Base-by-base conservation (phyloP, 768 basidiomycete species). In the Mrakia blollopis region DNA sequence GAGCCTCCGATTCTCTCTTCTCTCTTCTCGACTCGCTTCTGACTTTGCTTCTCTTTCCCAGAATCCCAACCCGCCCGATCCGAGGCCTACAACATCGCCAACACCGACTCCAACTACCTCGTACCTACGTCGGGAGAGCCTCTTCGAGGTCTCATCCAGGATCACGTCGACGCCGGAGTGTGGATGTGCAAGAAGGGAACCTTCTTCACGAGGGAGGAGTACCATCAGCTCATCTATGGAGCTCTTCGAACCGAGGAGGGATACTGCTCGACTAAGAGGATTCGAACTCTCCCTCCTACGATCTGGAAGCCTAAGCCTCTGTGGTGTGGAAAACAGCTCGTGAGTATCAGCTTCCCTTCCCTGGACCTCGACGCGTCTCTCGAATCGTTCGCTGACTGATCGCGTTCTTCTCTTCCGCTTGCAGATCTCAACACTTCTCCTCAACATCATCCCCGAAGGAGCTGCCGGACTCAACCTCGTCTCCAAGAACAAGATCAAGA, bases 251-350 rank as follows among this genome's bases (percentile, higher is more conserved):
- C 95, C 11, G 97, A 99, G 84, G 91, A 91, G 52, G 82, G 85
- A 77, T 89, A 91, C 79, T 85, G 86, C 23, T 85, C 85, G 21
- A 86, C 85, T 71, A 88, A 89, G 39, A 88, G 89, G 35, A 85
- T 99, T 68, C 81, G 89, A 72, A 98, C 93, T 8, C 83, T 98
- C 13, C 92, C 95, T 2, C 97, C 97, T 2, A 86, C 95, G 9
- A 91, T 99, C 73, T 94, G 92, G 91, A 93, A 91, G 83, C 97
- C 97, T 0, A 86, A 85, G 79, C 90, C 94, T 1, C 84, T 96
- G 67, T 99, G 97, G 97, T 98, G 96, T 0, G 97, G 97, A 63
- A 99, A 99, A 82, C 97, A 99, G 84, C 89, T 98, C 63, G 93
- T 96, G 81, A 84, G 90, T 83, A 69, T 11, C 23, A 1, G 47